Conservation (phyloP, 805 yeast species). For the Candida stauntonica region DNA sequence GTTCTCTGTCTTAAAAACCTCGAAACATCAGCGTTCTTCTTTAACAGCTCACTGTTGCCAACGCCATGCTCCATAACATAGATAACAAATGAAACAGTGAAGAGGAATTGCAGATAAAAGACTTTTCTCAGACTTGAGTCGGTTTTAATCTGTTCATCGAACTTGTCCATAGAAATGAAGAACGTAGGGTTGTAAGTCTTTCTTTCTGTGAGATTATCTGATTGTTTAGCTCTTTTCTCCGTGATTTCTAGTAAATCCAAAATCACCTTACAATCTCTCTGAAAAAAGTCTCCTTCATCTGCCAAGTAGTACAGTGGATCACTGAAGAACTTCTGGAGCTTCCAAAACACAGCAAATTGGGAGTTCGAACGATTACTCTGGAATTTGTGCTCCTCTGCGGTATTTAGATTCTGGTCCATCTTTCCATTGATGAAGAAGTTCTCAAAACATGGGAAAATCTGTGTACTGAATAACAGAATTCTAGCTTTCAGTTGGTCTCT, state of each 20-base stretch:
- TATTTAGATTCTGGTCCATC: slow-evolving; percentile 15
- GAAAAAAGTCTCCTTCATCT: neutral
- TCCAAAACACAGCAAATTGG: slow-evolving; percentile 17
- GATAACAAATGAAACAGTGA: slow-evolving; percentile 2
- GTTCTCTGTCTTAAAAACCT: neutral
- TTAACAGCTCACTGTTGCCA: neutral
- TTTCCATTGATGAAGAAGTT: slow-evolving; percentile 14
- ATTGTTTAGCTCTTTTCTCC: neutral
- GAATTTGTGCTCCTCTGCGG: slow-evolving; percentile 8
- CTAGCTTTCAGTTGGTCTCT: slow-evolving; percentile 19
- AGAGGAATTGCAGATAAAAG: slow-evolving; percentile 10
- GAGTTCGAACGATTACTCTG: neutral
- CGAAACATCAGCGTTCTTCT: no score
- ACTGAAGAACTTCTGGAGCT: slow-evolving; percentile 16
- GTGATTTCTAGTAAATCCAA: neutral
- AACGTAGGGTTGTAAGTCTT: slow-evolving; percentile 19
- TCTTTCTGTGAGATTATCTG: neutral
- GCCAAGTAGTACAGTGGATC: slow-evolving; percentile 13
- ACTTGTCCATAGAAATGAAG: slow-evolving; percentile 12
- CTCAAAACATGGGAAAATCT: slow-evolving; percentile 14
- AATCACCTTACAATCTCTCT: neutral
- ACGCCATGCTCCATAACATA: neutral
- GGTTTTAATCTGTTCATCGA: slow-evolving; percentile 15
- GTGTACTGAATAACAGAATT: slow-evolving; percentile 14
- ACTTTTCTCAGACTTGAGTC: slow-evolving; percentile 19